Percentiles rank a stretch among this genome's conserved stretches.
Evolutionary conservation across 139 green algal genomes (phyloP).

Genomic region (Auxenochlorella protothecoides): DNA sequence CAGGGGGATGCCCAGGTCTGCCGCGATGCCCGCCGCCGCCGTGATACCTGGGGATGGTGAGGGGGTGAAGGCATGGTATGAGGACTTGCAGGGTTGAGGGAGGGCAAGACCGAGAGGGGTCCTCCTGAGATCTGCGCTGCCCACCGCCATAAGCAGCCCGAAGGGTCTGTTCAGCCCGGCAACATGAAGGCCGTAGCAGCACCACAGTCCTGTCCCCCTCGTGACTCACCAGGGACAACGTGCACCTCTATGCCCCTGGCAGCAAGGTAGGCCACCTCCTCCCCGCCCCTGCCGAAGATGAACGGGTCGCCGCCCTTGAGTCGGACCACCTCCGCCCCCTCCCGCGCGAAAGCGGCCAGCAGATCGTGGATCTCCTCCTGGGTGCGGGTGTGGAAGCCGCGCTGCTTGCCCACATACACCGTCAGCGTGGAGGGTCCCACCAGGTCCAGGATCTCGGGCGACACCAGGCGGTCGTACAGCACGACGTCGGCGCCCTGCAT

Average conservation of each 20-base stretch:
- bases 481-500: conserved; percentile 92
- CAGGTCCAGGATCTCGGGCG: conserved; percentile 79
- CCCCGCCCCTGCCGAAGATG: conserved; percentile 89
- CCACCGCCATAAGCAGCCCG: too few relatives aligned
- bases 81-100: too few relatives aligned
- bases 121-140: too few relatives aligned
- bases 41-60: conserved; percentile 25
- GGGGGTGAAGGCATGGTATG: too few relatives aligned
- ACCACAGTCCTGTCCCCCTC: too few relatives aligned
- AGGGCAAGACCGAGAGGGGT: too few relatives aligned
- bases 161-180: too few relatives aligned
- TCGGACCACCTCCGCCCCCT: conserved; percentile 56
- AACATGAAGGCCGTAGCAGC: too few relatives aligned
- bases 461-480: conserved; percentile 92
- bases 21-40: conserved; percentile 59
- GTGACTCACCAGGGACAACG: conserved; percentile 63
- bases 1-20: conserved; percentile 83
- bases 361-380: conserved; percentile 92
- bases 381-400: conserved; percentile 84
- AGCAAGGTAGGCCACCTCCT: conserved; percentile 83
- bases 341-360: conserved; percentile 77
- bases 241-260: conserved; percentile 66
- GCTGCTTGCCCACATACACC: conserved; percentile 96
- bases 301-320: conserved; percentile 92
- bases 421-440: conserved; percentile 61